phyloP scores from a whole-genome alignment of 2,329 filamentous ascomycete genomes.

The Myotisia sp. region DNA sequence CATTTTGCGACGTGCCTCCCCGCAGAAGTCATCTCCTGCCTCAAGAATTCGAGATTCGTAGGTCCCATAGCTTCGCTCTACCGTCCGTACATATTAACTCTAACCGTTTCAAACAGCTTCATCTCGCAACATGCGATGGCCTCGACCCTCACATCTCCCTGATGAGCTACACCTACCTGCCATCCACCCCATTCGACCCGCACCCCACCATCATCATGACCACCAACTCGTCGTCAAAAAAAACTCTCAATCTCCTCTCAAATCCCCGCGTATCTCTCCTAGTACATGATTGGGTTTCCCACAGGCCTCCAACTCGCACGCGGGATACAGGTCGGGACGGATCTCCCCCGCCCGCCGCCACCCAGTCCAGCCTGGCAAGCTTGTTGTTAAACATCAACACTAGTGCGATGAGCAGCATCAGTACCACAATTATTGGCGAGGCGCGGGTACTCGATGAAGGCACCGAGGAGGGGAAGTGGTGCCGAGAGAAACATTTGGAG shows the following conservation, averaged over 20 bases:
- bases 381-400: conserved; percentile 86
- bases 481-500: conserved; percentile 66
- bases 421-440: conserved; percentile 81
- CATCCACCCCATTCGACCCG: conserved; percentile 53
- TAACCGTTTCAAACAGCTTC: conserved; percentile 47
- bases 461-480: conserved; percentile 72
- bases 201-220: conserved; percentile 92
- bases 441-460: conserved; percentile 59
- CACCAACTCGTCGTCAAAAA: conserved; percentile 56
- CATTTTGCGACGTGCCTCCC: conserved; percentile 58
- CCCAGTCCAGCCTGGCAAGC: conserved; percentile 61
- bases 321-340: conserved; percentile 41
- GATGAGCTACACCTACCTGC: conserved; percentile 98
- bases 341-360: conserved; percentile 47
- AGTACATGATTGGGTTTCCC: conserved; percentile 97
- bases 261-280: conserved; percentile 84
- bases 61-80: conserved; percentile 20
- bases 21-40: conserved; percentile 71
- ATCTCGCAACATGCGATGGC: conserved; percentile 77
- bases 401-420: conserved; percentile 73
- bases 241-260: conserved; percentile 60
- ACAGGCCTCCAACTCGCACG: conserved; percentile 64
- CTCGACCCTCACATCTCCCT: conserved; percentile 83
- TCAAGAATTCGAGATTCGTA: conserved; percentile 92
- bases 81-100: conserved; percentile 6